Evolutionary conservation across 257 asterid species (phyloP), one percentile per base, ranked within the genome.

Genomic region (Orobanche coerulescens): DNA sequence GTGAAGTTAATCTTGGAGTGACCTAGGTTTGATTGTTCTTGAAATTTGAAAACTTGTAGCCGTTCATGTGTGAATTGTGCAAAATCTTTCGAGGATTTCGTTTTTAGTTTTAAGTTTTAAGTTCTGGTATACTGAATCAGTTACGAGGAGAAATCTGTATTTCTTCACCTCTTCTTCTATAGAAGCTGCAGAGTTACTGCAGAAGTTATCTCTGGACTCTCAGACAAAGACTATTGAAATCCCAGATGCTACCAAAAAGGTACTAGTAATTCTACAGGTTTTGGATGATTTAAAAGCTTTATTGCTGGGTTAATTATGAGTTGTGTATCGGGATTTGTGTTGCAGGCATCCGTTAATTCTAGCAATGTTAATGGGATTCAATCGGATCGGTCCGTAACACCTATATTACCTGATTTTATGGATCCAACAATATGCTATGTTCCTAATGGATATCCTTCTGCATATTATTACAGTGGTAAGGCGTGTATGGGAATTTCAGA

Each of bases 161-260:
- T 82, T 87, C 81, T 82, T 80, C 43, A 80, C 85, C 18, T 39
- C 5, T 40, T 61, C 15, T 70, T 46, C 47, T 31, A 42, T 34
- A 86, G 95, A 86, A 57, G 76, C 89, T 62, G 67, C 87, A 25
- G 89, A 76, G 3, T 55, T 86, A 64, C 52, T 86, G 84, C 92
- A 86, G 72, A 83, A 79, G 31, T 55, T 86, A 23, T 65, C 95
- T 3, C 42, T 86, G 83, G 89, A 83, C 10, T 57, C 91, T 1
- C 78, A 81, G 66, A 40, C 77, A 1, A 83, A 79, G 75, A 50
- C 75, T 13, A 24, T 73, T 43, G 88, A 81, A 49, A 46, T 74
- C 13, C 68, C 72, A 0, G 86, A 81, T n/a, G 75, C 82, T 5
- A 57, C 79, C 23, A 80, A 80, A 26, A 82, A 81, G 88, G 86